phyloP scores from a whole-genome alignment of 164 flowering plant genomes.

The Kingdonia uniflora region DNA sequence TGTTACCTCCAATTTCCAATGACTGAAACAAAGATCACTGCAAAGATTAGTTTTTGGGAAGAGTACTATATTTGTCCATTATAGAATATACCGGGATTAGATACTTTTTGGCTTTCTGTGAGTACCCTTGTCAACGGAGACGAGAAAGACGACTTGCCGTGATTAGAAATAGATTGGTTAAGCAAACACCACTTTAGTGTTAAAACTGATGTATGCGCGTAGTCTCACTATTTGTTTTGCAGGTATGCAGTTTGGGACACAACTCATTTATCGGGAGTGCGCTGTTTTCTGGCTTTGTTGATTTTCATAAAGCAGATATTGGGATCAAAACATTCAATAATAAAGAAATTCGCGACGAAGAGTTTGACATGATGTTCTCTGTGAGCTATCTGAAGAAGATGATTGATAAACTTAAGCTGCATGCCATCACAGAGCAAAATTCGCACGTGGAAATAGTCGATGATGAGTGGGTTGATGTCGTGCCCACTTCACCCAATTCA shows the following conservation, averaged over 20 bases:
- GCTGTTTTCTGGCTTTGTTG: slow-evolving; percentile 39
- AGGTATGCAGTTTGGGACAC: slow-evolving; percentile 39
- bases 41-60: no score
- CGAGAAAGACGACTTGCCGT: no score
- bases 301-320: slow-evolving; percentile 39
- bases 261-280: slow-evolving; percentile 17
- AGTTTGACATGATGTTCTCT: slow-evolving; percentile 46
- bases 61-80: no score
- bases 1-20: no score
- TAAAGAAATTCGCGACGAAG: slow-evolving; percentile 19
- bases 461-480: slow-evolving; percentile 60
- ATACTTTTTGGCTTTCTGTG: no score
- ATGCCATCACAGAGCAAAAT: slow-evolving; percentile 21
- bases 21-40: no score
- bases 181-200: no score
- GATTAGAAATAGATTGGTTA: no score
- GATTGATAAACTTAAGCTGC: slow-evolving; percentile 34
- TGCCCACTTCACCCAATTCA: slow-evolving; percentile 56
- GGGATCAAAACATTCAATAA: slow-evolving; percentile 37
- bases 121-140: no score
- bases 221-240: slow-evolving; percentile 11
- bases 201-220: no score
- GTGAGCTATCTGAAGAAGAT: slow-evolving; percentile 41
- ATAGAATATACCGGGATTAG: no score
- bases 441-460: slow-evolving; percentile 48